phyloP scores from a whole-genome alignment of 176 grass and related monocot genomes.

The Saccharum officinarum region DNA sequence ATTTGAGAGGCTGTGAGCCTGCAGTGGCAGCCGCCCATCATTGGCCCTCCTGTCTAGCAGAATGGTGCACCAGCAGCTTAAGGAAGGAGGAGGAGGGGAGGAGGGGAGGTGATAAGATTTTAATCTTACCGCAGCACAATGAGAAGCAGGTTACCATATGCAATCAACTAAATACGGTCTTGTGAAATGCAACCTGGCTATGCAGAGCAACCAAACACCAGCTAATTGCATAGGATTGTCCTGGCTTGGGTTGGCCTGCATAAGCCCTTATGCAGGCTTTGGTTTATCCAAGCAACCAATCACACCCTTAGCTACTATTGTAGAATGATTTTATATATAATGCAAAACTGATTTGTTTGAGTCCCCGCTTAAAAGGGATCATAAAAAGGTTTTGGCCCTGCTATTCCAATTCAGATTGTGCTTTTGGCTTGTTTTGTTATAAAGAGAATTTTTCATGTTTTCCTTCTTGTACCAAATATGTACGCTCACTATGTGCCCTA shows the following conservation, averaged over 20 bases:
- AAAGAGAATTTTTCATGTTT: neutral
- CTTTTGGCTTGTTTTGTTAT: neutral
- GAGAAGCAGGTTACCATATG: neutral
- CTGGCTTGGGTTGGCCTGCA: neutral
- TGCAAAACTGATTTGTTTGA: neutral
- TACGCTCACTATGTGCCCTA: neutral
- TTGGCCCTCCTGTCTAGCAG: neutral
- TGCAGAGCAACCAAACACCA: neutral
- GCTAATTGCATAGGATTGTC: neutral
- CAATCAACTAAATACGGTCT: neutral
- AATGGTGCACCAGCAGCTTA: neutral
- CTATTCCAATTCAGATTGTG: neutral
- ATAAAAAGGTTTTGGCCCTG: neutral
- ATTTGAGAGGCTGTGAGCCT: neutral
- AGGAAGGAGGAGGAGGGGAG: neutral
- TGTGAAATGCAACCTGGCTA: neutral
- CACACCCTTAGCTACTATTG: neutral
- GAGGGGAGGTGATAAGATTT: neutral
- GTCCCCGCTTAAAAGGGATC: neutral
- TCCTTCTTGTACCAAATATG: slow-evolving; percentile 2
- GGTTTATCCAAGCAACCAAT: neutral
- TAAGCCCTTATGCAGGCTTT: neutral
- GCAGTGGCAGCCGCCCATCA: neutral
- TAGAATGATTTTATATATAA: neutral
- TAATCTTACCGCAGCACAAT: neutral